A percentile compares a stretch with the other conserved stretches of the same genome.
Evolutionary conservation across 441 rosid species (phyloP).

Genomic region (Daphne laureola): DNA sequence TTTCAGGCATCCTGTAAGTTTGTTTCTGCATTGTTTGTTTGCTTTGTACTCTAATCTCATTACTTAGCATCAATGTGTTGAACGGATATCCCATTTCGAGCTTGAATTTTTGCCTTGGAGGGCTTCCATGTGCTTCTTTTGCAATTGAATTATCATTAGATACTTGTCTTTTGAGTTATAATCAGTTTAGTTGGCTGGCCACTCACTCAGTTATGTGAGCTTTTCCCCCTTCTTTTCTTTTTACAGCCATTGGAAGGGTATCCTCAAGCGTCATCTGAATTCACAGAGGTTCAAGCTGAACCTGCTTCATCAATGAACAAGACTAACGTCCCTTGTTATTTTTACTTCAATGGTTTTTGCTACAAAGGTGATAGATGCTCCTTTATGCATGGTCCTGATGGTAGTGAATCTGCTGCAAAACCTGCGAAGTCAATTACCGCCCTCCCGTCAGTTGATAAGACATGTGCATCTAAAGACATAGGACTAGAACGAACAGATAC

Average conservation of each 20-base stretch:
- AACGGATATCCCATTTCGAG: too few relatives aligned
- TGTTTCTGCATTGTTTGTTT: background rate
- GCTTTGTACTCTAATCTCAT: too few relatives aligned
- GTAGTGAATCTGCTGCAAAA: constrained; percentile 15
- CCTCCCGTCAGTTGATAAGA: constrained; percentile 17
- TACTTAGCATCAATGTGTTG: too few relatives aligned
- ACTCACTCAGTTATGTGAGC: constrained; percentile 1
- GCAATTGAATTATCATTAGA: too few relatives aligned
- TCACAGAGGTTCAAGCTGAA: constrained; percentile 12
- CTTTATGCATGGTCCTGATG: constrained; percentile 34
- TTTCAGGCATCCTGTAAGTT: constrained; percentile 56
- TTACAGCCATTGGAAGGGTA: constrained; percentile 43
- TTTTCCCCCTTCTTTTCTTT: constrained; percentile 2
- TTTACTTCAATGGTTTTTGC: constrained; percentile 40
- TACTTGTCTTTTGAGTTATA: too few relatives aligned
- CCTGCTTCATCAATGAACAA: constrained; percentile 25
- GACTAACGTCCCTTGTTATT: constrained; percentile 38
- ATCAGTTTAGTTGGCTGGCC: constrained; percentile 1
- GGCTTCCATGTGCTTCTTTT: too few relatives aligned
- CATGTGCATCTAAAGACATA: constrained; percentile 6
- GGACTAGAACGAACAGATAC: constrained; percentile 10
- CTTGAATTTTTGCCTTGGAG: too few relatives aligned
- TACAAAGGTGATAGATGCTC: constrained; percentile 41
- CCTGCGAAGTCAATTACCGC: constrained; percentile 15
- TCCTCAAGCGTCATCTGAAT: constrained; percentile 23